Conservation (phyloP, 192 early-diverging fungal genomes). For the Coemansia sp. region DNA sequence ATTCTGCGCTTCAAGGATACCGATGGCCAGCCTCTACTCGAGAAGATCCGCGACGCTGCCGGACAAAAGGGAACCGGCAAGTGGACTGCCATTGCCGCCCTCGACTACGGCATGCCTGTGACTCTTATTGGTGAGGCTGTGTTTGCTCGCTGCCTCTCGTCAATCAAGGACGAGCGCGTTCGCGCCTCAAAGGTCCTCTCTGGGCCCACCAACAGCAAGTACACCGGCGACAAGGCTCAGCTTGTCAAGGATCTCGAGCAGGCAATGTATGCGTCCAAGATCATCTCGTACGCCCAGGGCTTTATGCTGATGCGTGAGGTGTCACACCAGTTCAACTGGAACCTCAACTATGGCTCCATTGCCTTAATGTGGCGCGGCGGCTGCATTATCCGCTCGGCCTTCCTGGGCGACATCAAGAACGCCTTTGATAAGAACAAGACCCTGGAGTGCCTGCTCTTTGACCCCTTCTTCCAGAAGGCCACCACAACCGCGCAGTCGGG, state of each 20-base stretch:
- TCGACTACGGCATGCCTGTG: slow-evolving; percentile 94
- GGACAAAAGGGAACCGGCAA: slow-evolving; percentile 98
- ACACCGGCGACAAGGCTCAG: slow-evolving; percentile 81
- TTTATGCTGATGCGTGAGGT: slow-evolving; percentile 99
- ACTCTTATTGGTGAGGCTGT: slow-evolving; percentile 98
- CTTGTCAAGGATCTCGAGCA: slow-evolving; percentile 89
- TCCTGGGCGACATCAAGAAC: slow-evolving; percentile 96
- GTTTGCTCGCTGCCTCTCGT: slow-evolving; percentile 93
- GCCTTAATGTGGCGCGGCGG: slow-evolving; percentile 99
- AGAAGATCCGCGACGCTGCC: slow-evolving; percentile 94
- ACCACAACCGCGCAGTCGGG: slow-evolving; percentile 77
- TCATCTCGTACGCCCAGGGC: slow-evolving; percentile 98
- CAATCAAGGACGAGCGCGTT: slow-evolving; percentile 94
- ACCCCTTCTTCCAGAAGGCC: slow-evolving; percentile 95
- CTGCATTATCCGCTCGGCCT: slow-evolving; percentile 96
- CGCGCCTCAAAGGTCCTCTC: slow-evolving; percentile 81
- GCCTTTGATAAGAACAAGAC: slow-evolving; percentile 86
- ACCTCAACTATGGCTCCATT: slow-evolving; percentile 96
- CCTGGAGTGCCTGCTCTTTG: slow-evolving; percentile 90
- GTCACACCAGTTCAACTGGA: slow-evolving; percentile 87
- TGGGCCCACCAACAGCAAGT: slow-evolving; percentile 67
- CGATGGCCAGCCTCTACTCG: slow-evolving; percentile 83
- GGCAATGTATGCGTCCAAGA: slow-evolving; percentile 96
- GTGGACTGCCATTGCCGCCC: slow-evolving; percentile 95
- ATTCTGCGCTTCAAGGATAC: slow-evolving; percentile 92